Evolutionary conservation across 768 basidiomycete genomes (phyloP).

Genomic region (Strobilomyces echinocephalus): DNA sequence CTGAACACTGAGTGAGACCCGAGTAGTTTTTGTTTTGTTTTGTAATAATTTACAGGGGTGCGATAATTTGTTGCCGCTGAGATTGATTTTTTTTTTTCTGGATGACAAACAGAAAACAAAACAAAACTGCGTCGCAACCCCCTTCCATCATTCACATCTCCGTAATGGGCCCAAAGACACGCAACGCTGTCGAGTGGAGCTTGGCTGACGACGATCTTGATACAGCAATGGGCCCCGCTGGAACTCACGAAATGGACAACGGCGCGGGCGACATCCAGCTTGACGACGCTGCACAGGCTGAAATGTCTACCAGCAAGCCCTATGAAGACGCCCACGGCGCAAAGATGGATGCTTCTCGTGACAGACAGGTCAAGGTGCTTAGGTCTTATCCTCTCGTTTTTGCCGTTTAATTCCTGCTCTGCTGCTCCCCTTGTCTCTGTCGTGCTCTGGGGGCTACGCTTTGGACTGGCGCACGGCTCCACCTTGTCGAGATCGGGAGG

Average conservation of each 20-base stretch:
- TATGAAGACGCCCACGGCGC: conserved; percentile 44
- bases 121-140: background rate
- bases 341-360: conserved; percentile 47
- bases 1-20: background rate
- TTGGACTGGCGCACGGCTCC: conserved; percentile 21
- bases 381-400: conserved; percentile 50
- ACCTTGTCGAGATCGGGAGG: conserved; percentile 24
- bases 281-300: conserved; percentile 20
- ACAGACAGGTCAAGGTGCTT: conserved; percentile 88
- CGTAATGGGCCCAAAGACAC: conserved; percentile 24
- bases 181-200: conserved; percentile 38
- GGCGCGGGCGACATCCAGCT: conserved; percentile 40
- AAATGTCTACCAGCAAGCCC: conserved; percentile 14
- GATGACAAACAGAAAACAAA: background rate
- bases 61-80: conserved; percentile 6
- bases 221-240: conserved; percentile 39
- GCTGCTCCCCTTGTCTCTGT: conserved; percentile 16
- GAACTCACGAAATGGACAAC: conserved; percentile 40
- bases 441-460: conserved; percentile 17
- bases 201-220: conserved; percentile 44
- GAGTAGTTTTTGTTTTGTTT: background rate
- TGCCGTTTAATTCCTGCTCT: conserved; percentile 25
- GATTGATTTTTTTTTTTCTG: conserved; percentile 1
- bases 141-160: background rate
- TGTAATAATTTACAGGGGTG: background rate